These are phyloP conservation scores for Przewalskia tangutica DNA, from an alignment of 257 asterid genomes.

Conservation along the genomic window DNA sequence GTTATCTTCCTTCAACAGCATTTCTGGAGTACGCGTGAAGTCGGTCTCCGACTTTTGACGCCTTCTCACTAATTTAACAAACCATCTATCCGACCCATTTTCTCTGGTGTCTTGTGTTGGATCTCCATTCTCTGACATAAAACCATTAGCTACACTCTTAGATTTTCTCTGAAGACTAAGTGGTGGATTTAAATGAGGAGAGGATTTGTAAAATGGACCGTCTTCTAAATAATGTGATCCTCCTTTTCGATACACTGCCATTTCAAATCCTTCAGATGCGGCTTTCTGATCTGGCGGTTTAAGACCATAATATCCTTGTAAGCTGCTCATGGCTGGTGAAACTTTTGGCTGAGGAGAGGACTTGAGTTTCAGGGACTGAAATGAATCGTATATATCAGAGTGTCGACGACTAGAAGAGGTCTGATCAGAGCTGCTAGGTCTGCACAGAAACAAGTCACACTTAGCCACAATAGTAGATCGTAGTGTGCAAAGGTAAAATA, in stretches of 20 bases:
- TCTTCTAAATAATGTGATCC: constrained; percentile 44
- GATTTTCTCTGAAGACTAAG: constrained; percentile 50
- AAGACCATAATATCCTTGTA: constrained; percentile 53
- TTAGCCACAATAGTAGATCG: not conserved
- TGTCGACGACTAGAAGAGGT: constrained; percentile 35
- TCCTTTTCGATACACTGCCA: constrained; percentile 41
- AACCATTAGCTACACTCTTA: constrained; percentile 51
- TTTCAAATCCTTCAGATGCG: constrained; percentile 46
- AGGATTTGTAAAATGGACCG: constrained; percentile 24
- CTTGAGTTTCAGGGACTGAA: constrained; percentile 57
- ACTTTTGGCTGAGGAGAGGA: constrained; percentile 42
- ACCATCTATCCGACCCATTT: constrained; percentile 33
- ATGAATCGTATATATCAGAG: constrained; percentile 65
- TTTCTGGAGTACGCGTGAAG: constrained; percentile 49
- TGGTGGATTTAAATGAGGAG: constrained; percentile 30
- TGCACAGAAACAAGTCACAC: constrained; percentile 26
- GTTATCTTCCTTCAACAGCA: constrained; percentile 57
- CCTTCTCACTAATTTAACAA: constrained; percentile 40
- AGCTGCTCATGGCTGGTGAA: constrained; percentile 56
- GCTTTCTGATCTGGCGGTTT: constrained; percentile 24
- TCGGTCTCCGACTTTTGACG: constrained; percentile 51
- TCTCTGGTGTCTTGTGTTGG: constrained; percentile 29
- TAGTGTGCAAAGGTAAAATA: not conserved
- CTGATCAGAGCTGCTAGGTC: constrained; percentile 50
- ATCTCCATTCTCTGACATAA: constrained; percentile 30